These are phyloP conservation scores for Teratosphaeria epicoccoides DNA, from an alignment of 2,329 filamentous ascomycete species.

Conservation along the genomic window DNA sequence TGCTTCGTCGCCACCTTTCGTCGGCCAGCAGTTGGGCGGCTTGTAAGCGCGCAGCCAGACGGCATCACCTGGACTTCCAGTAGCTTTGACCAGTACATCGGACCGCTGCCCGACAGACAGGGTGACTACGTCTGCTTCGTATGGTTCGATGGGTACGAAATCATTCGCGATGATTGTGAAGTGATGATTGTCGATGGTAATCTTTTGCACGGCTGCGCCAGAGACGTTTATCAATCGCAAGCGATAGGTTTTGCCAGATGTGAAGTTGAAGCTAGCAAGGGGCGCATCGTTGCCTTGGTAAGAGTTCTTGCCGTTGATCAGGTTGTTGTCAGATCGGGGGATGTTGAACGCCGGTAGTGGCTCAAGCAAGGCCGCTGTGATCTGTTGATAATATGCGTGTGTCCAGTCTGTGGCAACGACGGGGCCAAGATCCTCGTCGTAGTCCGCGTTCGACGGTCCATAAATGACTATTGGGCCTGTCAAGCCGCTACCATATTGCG, in stretches of 20 bases:
- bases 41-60: slow-evolving; percentile 28
- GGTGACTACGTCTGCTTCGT: slow-evolving; percentile 27
- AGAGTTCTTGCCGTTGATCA: slow-evolving; percentile 27
- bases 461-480: slow-evolving; percentile 23
- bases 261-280: slow-evolving; percentile 29
- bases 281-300: slow-evolving; percentile 21
- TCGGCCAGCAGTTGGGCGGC: slow-evolving; percentile 15
- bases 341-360: slow-evolving; percentile 16
- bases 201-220: slow-evolving; percentile 31
- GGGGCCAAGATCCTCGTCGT: slow-evolving; percentile 23
- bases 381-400: slow-evolving; percentile 24
- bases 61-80: slow-evolving; percentile 16
- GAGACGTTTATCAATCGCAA: slow-evolving; percentile 33
- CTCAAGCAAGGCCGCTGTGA: slow-evolving; percentile 13
- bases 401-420: slow-evolving; percentile 24
- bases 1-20: slow-evolving; percentile 29
- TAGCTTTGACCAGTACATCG: slow-evolving; percentile 30
- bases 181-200: slow-evolving; percentile 35
- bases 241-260: slow-evolving; percentile 29
- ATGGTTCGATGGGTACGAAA: slow-evolving; percentile 32
- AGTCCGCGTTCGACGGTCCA: slow-evolving; percentile 16
- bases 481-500: slow-evolving; percentile 21
- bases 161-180: slow-evolving; percentile 34
- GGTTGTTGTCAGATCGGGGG: slow-evolving; percentile 20
- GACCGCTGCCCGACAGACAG: slow-evolving; percentile 34